These are phyloP conservation scores for Vicia sativa DNA, from an alignment of 306 rosid species.

Conservation along the genomic window DNA sequence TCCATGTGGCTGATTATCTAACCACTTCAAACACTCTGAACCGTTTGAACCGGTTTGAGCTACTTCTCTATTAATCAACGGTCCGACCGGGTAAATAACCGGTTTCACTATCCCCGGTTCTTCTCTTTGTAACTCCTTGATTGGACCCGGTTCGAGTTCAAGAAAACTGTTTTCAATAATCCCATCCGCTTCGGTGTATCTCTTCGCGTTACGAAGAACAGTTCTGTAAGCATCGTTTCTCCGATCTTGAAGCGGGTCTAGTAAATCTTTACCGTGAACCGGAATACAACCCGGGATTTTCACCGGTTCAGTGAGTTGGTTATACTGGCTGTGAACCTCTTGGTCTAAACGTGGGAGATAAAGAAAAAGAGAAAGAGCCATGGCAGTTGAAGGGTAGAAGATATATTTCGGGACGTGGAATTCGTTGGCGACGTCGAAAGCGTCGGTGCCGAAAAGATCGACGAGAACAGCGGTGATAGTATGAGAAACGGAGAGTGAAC, in stretches of 20 bases:
- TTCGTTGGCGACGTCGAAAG: constrained; percentile 67
- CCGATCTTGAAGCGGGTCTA: constrained; percentile 79
- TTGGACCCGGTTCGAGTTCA: constrained; percentile 64
- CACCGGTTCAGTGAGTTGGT: constrained; percentile 53
- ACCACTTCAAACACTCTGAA: constrained; percentile 55
- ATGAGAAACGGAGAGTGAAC: constrained; percentile 29
- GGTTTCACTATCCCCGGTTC: constrained; percentile 46
- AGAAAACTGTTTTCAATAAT: constrained; percentile 57
- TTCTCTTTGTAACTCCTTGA: constrained; percentile 38
- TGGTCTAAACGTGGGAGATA: constrained; percentile 52
- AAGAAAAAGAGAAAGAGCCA: constrained; percentile 48
- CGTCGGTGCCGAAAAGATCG: constrained; percentile 72
- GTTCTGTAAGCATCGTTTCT: constrained; percentile 63
- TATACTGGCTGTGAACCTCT: constrained; percentile 48
- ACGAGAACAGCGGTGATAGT: constrained; percentile 52
- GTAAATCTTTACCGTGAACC: constrained; percentile 50
- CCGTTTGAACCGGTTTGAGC: not conserved
- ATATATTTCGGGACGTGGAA: constrained; percentile 48
- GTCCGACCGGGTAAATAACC: constrained; percentile 65
- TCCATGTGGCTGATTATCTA: constrained; percentile 59
- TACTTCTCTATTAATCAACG: constrained; percentile 26
- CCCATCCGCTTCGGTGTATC: constrained; percentile 63
- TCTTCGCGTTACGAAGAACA: constrained; percentile 47
- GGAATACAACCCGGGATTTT: constrained; percentile 67
- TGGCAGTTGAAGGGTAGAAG: constrained; percentile 68